These are phyloP conservation scores for Exophiala aquamarina DNA, from an alignment of 2,329 filamentous ascomycete genomes.

Conservation along the genomic window DNA sequence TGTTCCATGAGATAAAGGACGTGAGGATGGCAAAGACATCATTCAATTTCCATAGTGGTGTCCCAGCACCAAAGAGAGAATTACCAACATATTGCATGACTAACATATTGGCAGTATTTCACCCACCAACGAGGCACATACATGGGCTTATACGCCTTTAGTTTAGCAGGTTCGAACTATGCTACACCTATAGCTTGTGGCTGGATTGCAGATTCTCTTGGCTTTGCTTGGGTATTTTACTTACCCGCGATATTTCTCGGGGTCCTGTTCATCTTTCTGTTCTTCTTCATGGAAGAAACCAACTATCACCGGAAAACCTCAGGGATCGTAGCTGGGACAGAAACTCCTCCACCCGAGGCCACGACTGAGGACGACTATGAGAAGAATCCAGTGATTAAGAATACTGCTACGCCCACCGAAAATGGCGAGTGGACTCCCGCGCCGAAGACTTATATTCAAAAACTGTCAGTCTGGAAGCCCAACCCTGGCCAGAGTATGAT, in stretches of 20 bases:
- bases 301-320: conserved; percentile 17
- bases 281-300: conserved; percentile 27
- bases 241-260: conserved; percentile 16
- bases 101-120: conserved; percentile 31
- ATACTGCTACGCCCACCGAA: conserved; percentile 4
- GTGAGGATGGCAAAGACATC: conserved; percentile 33
- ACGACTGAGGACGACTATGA: background rate
- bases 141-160: conserved; percentile 24
- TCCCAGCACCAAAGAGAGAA: too few species aligned
- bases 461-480: conserved; percentile 17
- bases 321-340: conserved; percentile 2
- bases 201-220: conserved; percentile 25
- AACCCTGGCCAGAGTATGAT: conserved; percentile 15
- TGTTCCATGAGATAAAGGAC: too few species aligned
- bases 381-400: background rate
- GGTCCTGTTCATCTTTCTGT: conserved; percentile 17
- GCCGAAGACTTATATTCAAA: conserved; percentile 19
- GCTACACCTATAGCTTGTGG: conserved; percentile 38
- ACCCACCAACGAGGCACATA: conserved; percentile 24
- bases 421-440: background rate
- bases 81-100: background rate
- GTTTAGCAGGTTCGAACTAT: conserved; percentile 22
- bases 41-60: too few species aligned
- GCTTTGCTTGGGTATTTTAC: conserved; percentile 28
- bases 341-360: too few species aligned